Percentiles rank a stretch among this genome's conserved stretches.
phyloP scores from a whole-genome alignment of 495 filamentous ascomycete genomes.

The Hypoxylon lenormandii region DNA sequence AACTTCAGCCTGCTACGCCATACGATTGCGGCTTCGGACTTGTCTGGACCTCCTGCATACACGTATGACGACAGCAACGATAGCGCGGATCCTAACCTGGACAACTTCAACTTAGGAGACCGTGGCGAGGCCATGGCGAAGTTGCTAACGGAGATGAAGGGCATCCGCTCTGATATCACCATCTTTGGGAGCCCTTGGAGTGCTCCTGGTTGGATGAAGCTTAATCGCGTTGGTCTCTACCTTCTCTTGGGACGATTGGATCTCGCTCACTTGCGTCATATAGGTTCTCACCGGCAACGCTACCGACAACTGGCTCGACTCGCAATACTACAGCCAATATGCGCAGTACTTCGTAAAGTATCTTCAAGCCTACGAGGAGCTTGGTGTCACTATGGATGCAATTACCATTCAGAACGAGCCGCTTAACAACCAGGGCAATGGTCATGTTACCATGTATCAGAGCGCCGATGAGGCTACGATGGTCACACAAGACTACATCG shows the following conservation, averaged over 20 bases:
- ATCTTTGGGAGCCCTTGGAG: conserved; percentile 67
- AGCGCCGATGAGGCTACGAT: conserved; percentile 61
- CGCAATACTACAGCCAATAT: conserved; percentile 60
- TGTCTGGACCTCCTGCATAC: conserved; percentile 63
- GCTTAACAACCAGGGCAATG: conserved; percentile 64
- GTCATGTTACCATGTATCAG: conserved; percentile 67
- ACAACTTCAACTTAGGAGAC: conserved; percentile 61
- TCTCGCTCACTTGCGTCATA: conserved; percentile 7
- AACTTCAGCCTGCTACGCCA: conserved; percentile 66
- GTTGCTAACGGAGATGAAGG: conserved; percentile 58
- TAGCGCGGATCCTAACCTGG: conserved; percentile 56
- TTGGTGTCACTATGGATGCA: conserved; percentile 63
- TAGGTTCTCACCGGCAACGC: conserved; percentile 60
- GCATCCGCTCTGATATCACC: conserved; percentile 51
- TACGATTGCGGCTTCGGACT: conserved; percentile 66
- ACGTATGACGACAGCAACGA: conserved; percentile 65
- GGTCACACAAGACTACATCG: conserved; percentile 63
- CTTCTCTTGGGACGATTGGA: background rate
- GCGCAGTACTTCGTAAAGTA: conserved; percentile 70
- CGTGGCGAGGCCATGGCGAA: conserved; percentile 66
- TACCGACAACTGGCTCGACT: conserved; percentile 65
- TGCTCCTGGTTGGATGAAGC: conserved; percentile 70
- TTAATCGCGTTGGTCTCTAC: conserved; percentile 54
- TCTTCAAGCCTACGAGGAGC: conserved; percentile 61
- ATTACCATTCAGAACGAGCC: conserved; percentile 71